Evolutionary conservation across 192 early-diverging fungal species (phyloP), one percentile per base, ranked within the genome.

Genomic region (Backusella australiensis): DNA sequence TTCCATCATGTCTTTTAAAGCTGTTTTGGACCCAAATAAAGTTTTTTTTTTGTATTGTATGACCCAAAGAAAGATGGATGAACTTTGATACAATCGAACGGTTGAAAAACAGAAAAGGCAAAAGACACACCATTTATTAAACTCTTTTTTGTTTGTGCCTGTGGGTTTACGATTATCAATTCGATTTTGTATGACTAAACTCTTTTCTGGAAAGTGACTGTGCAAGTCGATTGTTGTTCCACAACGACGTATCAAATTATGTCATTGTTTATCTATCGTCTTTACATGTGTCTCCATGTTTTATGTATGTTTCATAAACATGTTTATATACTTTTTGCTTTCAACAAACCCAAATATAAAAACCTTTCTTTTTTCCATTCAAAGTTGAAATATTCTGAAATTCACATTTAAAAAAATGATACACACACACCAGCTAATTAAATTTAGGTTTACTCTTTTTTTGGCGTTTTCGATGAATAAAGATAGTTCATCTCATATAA

Each of bases 201-300:
- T 63, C 56, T 63, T 63, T 63, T 63, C 56, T 63, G 9, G 21
- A 63, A 15, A 26, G 56, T 63, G 56, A 63, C 56, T 63, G 56
- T 63, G 56, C 0, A 63, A 63, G 3, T 6, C 4, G 3, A n/a
- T 29, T 9, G 23, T 56, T 21, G 26, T 23, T 4, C 23, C 26
- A 63, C 23, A 12, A 63, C 11, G 19, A 14, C 11, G 0, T 29
- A n/a, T 14, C 9, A 12, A 63, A 14, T 3, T 26, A 12, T 26
- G 12, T 14, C 56, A 63, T 9, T 63, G 23, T 29, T 63, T 29
- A 12, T 23, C 23, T 14, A 19, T 26, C 1, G 56, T 12, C 56
- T 4, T 56, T 56, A 11, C 9, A 29, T 23, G 21, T 17, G 6
- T 53, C 6, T 53, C 1, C 19, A 56, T 23, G 11, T 56, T 29